A percentile compares a stretch with the other conserved stretches of the same genome.
These are phyloP conservation scores for Sugiyamaella qingdaonensis DNA, from an alignment of 805 yeast species.

Conservation along the genomic window DNA sequence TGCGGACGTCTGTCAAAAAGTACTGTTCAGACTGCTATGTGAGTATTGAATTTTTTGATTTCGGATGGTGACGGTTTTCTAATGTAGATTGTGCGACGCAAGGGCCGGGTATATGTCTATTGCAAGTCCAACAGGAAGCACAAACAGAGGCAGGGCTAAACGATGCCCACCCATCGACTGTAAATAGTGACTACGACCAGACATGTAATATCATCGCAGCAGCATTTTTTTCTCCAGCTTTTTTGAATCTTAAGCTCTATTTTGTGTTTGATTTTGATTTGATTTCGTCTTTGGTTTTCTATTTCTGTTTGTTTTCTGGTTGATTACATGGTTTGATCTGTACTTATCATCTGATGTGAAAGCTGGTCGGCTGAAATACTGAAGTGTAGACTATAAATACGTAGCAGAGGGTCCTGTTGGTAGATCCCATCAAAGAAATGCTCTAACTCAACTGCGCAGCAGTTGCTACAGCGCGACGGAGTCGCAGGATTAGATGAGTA, in stretches of 20 bases:
- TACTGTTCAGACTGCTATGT: conserved; percentile 84
- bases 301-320: too few relatives aligned
- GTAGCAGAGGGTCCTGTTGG: background rate
- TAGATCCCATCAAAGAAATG: background rate
- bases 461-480: too few relatives aligned
- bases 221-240: too few relatives aligned
- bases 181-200: too few relatives aligned
- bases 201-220: too few relatives aligned
- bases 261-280: too few relatives aligned
- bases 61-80: background rate
- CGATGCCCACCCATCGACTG: too few relatives aligned
- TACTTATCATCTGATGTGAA: background rate
- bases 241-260: too few relatives aligned
- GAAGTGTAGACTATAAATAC: background rate
- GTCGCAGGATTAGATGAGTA: too few relatives aligned
- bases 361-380: background rate
- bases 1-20: conserved; percentile 87
- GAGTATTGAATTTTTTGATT: conserved; percentile 19
- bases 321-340: background rate
- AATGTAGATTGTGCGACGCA: conserved; percentile 76
- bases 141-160: conserved; percentile 73
- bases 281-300: too few relatives aligned
- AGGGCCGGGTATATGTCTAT: conserved; percentile 88
- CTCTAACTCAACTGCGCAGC: too few relatives aligned
- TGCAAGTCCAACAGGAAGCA: conserved; percentile 92